Conservation (phyloP, 257 asterid genomes). For the Nicotiana attenuata region DNA sequence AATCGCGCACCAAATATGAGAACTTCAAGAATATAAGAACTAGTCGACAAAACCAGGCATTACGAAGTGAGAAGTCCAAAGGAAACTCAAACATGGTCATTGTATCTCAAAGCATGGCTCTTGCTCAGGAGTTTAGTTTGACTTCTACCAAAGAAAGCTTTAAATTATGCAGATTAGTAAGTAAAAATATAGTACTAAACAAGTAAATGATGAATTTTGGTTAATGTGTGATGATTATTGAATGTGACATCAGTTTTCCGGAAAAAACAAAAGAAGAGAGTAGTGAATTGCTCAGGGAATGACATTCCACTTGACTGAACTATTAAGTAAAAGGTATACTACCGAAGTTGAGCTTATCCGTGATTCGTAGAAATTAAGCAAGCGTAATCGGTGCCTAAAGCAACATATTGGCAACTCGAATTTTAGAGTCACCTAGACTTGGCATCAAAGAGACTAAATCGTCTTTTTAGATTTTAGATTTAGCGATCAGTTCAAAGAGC, state of each 20-base stretch:
- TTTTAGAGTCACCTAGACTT: not conserved
- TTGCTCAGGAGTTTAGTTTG: not conserved
- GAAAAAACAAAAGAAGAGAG: not conserved
- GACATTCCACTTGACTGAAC: not conserved
- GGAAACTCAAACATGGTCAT: not conserved
- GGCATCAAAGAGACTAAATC: not conserved
- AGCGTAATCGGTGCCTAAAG: not conserved
- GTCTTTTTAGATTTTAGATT: not conserved
- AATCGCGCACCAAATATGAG: not conserved
- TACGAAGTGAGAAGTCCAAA: not conserved
- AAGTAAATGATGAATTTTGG: not conserved
- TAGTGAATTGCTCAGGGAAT: not conserved
- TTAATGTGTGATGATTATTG: not conserved
- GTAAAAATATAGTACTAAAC: not conserved
- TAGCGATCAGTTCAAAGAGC: not conserved
- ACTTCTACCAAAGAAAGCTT: not conserved
- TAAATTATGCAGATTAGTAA: not conserved
- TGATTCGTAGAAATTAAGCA: not conserved
- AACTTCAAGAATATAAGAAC: not conserved
- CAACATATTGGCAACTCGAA: not conserved
- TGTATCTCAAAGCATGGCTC: not conserved
- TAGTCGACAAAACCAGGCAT: not conserved
- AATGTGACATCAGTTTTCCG: not conserved
- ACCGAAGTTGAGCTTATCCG: not conserved
- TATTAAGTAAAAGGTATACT: not conserved